Conservation (phyloP, 2,329 filamentous ascomycete genomes). For the Calonectria henricotiae region DNA sequence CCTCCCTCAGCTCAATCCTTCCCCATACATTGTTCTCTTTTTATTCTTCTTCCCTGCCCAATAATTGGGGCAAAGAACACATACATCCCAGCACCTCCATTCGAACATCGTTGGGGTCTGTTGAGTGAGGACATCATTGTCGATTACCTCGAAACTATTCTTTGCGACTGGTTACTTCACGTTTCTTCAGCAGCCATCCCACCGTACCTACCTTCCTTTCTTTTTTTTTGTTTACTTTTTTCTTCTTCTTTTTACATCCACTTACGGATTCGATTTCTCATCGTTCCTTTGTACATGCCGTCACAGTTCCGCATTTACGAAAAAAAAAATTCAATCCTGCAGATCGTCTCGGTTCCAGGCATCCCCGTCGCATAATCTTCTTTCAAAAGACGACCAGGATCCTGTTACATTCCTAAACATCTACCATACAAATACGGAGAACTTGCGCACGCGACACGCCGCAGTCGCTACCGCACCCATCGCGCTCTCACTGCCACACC, state of each 20-base stretch:
- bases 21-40: conserved; percentile 28
- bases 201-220: conserved; percentile 36
- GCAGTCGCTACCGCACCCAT: conserved; percentile 22
- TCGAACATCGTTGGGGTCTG: conserved; percentile 4
- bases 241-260: conserved; percentile 14
- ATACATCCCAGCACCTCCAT: conserved; percentile 5
- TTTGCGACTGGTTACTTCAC: conserved; percentile 35
- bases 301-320: conserved; percentile 36
- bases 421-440: conserved; percentile 44
- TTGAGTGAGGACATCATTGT: conserved; percentile 22
- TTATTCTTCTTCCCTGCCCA: conserved; percentile 27
- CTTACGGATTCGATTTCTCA: conserved; percentile 27
- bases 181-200: conserved; percentile 22
- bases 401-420: conserved; percentile 51
- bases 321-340: conserved; percentile 37
- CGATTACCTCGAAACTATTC: conserved; percentile 19
- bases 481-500: conserved; percentile 12
- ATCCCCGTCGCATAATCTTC: conserved; percentile 44
- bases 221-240: conserved; percentile 6
- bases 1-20: not conserved
- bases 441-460: conserved; percentile 37
- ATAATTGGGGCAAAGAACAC: not conserved
- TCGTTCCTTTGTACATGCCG: conserved; percentile 40
- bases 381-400: conserved; percentile 42
- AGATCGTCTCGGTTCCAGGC: conserved; percentile 45